These are phyloP conservation scores for Ziziphus jujuba DNA, from an alignment of 306 rosid genomes.

Conservation along the genomic window DNA sequence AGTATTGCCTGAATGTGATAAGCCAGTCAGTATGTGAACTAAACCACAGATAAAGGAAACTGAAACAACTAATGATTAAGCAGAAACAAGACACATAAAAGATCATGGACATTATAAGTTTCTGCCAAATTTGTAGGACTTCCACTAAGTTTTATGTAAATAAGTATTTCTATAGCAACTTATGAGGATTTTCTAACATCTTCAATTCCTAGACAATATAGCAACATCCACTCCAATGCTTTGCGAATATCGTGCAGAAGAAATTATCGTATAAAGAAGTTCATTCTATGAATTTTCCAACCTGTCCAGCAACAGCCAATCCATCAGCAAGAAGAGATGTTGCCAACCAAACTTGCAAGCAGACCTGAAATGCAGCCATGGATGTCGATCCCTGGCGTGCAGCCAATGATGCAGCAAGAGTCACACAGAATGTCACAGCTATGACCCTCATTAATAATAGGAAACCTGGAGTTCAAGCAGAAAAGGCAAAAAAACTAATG, in stretches of 20 bases:
- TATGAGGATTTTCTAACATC: too few relatives aligned
- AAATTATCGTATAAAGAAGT: conserved; percentile 2
- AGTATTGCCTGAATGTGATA: conserved; percentile 71
- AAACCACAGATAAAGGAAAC: background rate
- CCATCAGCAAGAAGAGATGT: conserved; percentile 95
- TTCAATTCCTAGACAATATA: too few relatives aligned
- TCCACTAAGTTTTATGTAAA: too few relatives aligned
- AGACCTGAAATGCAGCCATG: conserved; percentile 98
- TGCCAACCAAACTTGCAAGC: conserved; percentile 94
- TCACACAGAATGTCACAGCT: conserved; percentile 95
- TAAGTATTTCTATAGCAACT: too few relatives aligned
- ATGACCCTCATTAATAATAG: conserved; percentile 84
- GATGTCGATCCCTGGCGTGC: conserved; percentile 83
- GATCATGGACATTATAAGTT: background rate
- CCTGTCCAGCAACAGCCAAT: conserved; percentile 98
- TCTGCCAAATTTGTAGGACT: too few relatives aligned
- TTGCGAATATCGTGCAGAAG: background rate
- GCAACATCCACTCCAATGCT: background rate
- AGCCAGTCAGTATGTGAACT: background rate
- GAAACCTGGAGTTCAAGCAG: conserved; percentile 57
- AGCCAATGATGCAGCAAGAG: conserved; percentile 85
- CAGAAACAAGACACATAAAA: background rate
- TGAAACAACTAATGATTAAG: background rate
- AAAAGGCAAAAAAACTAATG: conserved; percentile 16
- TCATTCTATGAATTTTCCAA: conserved; percentile 27